Evolutionary conservation across 805 yeast genomes (phyloP).

Genomic region (Candida pini): DNA sequence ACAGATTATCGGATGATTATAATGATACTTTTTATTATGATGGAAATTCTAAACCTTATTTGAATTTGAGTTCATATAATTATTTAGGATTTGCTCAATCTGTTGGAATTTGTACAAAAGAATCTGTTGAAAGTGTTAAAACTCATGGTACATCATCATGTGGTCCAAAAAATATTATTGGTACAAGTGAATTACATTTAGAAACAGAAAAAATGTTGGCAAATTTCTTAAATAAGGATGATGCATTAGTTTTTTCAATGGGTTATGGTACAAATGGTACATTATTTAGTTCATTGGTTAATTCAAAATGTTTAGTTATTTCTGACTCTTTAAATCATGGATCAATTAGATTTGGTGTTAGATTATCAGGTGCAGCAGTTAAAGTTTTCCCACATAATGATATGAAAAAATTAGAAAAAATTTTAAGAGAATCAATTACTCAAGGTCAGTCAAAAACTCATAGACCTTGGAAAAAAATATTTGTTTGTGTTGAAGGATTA

Average conservation of each 20-base stretch:
- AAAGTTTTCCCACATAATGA: slow-evolving; percentile 91
- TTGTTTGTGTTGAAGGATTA: slow-evolving; percentile 87
- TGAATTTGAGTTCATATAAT: slow-evolving; percentile 86
- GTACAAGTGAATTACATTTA: slow-evolving; percentile 68
- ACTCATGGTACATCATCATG: slow-evolving; percentile 73
- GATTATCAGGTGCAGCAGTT: slow-evolving; percentile 88
- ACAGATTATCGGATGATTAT: slow-evolving; percentile 64
- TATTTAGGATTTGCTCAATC: slow-evolving; percentile 97
- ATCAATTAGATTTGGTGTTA: slow-evolving; percentile 90
- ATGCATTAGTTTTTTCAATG: slow-evolving; percentile 79
- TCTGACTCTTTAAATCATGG: slow-evolving; percentile 95
- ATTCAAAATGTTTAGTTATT: slow-evolving; percentile 82
- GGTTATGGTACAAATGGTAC: slow-evolving; percentile 96
- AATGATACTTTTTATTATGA: slow-evolving; percentile 64
- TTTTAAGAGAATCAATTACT: slow-evolving; percentile 77
- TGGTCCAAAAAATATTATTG: slow-evolving; percentile 70
- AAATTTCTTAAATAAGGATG: slow-evolving; percentile 85
- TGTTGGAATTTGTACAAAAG: slow-evolving; percentile 83
- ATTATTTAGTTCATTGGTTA: slow-evolving; percentile 75
- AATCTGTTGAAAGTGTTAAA: slow-evolving; percentile 57
- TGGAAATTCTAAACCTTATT: slow-evolving; percentile 70
- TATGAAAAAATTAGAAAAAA: slow-evolving; percentile 69
- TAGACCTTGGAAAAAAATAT: slow-evolving; percentile 89
- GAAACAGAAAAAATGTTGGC: slow-evolving; percentile 77
- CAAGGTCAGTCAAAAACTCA: slow-evolving; percentile 94